Conservation (phyloP, 2,329 filamentous ascomycete genomes). For the Dendrostoma leiphaemia region DNA sequence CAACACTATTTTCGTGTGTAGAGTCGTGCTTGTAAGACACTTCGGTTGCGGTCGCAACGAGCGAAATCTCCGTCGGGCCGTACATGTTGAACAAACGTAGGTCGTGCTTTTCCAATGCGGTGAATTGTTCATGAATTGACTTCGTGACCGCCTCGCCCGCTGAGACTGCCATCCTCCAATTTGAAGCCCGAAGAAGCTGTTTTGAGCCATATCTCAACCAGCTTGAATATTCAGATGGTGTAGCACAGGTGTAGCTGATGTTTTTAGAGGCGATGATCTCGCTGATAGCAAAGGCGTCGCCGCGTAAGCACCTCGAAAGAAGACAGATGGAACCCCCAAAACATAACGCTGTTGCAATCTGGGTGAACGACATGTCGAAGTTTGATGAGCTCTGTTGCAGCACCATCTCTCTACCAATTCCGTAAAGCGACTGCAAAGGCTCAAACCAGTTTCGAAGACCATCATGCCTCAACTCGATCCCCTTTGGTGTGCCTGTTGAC, state of each 20-base stretch:
- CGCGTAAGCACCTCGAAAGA: constrained; percentile 23
- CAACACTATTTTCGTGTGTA: not conserved
- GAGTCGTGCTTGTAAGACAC: no score
- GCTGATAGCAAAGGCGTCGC: constrained; percentile 31
- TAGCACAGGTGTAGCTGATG: constrained; percentile 34
- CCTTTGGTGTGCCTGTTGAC: constrained; percentile 37
- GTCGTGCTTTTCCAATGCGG: not conserved
- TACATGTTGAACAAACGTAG: constrained; percentile 20
- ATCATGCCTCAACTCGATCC: constrained; percentile 32
- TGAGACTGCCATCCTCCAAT: constrained; percentile 10
- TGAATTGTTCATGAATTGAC: constrained; percentile 2
- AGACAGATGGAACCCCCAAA: constrained; percentile 30
- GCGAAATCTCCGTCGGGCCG: constrained; percentile 14
- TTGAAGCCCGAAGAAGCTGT: not conserved
- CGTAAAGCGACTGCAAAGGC: not conserved
- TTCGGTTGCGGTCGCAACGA: not conserved
- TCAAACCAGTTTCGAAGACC: constrained; percentile 17
- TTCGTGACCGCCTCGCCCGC: constrained; percentile 20
- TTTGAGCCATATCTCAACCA: constrained; percentile 22
- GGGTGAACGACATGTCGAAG: constrained; percentile 38
- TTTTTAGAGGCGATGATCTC: constrained; percentile 29
- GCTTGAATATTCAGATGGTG: constrained; percentile 36
- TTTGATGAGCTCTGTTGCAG: constrained; percentile 34
- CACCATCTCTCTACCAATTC: constrained; percentile 26
- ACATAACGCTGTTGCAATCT: constrained; percentile 28